These are phyloP conservation scores for Mycena filopes DNA, from an alignment of 768 basidiomycete species.

Conservation along the genomic window DNA sequence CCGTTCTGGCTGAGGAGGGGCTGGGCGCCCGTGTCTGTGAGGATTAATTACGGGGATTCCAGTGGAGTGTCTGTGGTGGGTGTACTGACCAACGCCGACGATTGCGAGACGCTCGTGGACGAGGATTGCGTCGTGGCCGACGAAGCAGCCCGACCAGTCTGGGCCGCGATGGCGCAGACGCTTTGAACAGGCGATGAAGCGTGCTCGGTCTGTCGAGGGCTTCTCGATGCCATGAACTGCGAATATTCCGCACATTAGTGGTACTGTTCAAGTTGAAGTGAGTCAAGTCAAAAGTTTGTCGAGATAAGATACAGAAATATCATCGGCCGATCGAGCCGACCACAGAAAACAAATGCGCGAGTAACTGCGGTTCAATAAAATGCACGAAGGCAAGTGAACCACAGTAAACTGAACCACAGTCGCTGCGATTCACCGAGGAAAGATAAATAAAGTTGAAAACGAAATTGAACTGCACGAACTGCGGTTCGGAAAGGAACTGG, in stretches of 20 bases:
- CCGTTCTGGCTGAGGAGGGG: constrained; percentile 90
- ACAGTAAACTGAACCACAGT: no score
- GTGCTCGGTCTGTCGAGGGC: constrained; percentile 73
- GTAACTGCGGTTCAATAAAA: no score
- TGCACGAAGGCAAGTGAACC: no score
- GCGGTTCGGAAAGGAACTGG: no score
- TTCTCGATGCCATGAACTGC: constrained; percentile 85
- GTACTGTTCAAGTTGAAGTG: no score
- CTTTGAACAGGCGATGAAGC: constrained; percentile 87
- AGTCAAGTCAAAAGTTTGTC: constrained; percentile 16
- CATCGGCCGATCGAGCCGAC: constrained; percentile 14
- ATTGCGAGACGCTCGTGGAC: constrained; percentile 97
- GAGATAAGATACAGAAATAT: constrained; percentile 19
- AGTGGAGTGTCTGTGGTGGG: background rate
- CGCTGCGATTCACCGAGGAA: no score
- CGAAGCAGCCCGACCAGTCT: constrained; percentile 97
- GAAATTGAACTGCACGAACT: no score
- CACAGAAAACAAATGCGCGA: no score
- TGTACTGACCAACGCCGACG: constrained; percentile 90
- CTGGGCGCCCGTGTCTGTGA: constrained; percentile 93
- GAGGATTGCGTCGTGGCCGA: constrained; percentile 83
- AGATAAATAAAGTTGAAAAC: no score
- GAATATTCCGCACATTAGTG: constrained; percentile 91
- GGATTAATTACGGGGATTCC: constrained; percentile 7
- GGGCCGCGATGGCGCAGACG: constrained; percentile 94